phyloP scores from a whole-genome alignment of 352 stramenopile genomes.

The Thalassiosira livingstoniorum region DNA sequence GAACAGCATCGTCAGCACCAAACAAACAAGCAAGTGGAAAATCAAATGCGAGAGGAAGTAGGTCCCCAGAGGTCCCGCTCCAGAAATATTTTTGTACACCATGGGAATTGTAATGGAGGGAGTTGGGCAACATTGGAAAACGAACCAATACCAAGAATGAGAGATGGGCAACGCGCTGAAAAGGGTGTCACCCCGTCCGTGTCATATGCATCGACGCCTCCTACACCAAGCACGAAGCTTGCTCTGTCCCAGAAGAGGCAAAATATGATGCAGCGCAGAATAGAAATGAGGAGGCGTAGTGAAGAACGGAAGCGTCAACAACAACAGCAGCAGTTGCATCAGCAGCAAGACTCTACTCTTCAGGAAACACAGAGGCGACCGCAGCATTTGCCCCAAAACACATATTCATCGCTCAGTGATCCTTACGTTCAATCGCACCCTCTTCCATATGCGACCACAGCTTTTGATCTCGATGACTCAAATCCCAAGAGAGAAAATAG shows the following conservation, averaged over 20 bases:
- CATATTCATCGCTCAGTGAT: not conserved
- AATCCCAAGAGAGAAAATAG: too few relatives aligned
- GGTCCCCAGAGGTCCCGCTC: too few relatives aligned
- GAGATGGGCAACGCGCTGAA: too few relatives aligned
- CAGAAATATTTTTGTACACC: too few relatives aligned
- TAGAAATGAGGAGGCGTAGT: conserved; percentile 45
- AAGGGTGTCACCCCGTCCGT: not conserved
- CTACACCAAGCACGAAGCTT: conserved; percentile 9
- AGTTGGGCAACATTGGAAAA: too few relatives aligned
- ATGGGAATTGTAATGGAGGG: too few relatives aligned
- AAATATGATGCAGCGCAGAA: conserved; percentile 59
- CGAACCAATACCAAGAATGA: too few relatives aligned
- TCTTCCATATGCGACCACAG: conserved; percentile 1
- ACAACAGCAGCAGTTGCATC: conserved; percentile 25
- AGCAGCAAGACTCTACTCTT: conserved; percentile 23
- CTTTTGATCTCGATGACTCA: not conserved
- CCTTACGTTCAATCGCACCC: not conserved
- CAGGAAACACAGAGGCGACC: not conserved
- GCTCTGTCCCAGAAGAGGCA: conserved; percentile 21
- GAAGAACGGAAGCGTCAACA: conserved; percentile 37
- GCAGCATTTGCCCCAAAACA: not conserved
- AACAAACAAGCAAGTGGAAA: too few relatives aligned
- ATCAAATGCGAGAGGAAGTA: too few relatives aligned
- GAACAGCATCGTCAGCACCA: too few relatives aligned
- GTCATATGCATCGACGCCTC: not conserved